Percentiles rank a stretch among this genome's conserved stretches.
phyloP scores from a whole-genome alignment of 345 rosid genomes.

The Salix dunnii region DNA sequence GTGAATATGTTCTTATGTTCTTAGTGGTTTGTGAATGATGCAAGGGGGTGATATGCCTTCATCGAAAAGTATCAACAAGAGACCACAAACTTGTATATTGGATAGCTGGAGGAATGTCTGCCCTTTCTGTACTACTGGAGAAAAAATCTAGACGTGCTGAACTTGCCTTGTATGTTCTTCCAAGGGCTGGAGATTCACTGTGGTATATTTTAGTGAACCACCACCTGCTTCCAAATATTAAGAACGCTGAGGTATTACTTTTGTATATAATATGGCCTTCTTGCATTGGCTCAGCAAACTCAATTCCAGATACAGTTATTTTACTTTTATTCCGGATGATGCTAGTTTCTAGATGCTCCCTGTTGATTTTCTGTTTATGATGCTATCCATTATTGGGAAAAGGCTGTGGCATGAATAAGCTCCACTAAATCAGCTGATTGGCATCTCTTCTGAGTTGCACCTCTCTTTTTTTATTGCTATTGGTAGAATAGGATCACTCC shows the following conservation, averaged over 20 bases:
- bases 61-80: conserved; percentile 71
- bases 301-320: neutral
- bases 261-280: neutral
- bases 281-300: neutral
- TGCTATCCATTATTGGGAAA: neutral
- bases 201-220: conserved; percentile 89
- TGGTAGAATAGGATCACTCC: neutral
- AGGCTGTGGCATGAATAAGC: neutral
- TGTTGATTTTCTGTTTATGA: neutral
- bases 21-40: conserved; percentile 24
- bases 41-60: conserved; percentile 85
- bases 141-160: conserved; percentile 91
- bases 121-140: conserved; percentile 88
- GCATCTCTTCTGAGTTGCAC: neutral
- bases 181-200: conserved; percentile 92
- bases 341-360: neutral
- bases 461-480: neutral
- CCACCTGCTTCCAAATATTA: conserved; percentile 78
- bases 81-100: conserved; percentile 98
- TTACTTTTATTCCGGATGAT: neutral
- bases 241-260: conserved; percentile 79
- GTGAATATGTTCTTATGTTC: conserved; percentile 17
- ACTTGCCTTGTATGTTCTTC: conserved; percentile 95
- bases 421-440: neutral
- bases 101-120: conserved; percentile 87